Base-by-base conservation (phyloP, 805 yeast species). In the Nakazawaea anatomiae region DNA sequence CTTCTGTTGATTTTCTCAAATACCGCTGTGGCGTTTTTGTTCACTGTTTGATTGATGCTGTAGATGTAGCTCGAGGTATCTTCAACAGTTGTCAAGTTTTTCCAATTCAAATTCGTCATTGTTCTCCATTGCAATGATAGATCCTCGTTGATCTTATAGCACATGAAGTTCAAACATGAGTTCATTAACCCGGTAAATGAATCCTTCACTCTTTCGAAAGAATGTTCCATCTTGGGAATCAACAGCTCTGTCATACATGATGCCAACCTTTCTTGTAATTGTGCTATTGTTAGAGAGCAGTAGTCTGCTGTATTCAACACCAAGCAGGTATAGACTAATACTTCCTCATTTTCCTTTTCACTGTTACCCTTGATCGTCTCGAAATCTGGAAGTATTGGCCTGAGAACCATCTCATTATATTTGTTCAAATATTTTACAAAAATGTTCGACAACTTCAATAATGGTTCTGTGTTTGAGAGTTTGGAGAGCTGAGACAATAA, bases 301-400 rank as follows among this genome's bases (percentile, higher is more conserved):
- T 91, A 94, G 62, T 92, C 96, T 1, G 96, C 89, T 0, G 99
- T 92, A 58, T 89, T 89, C 36, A 92, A 68, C 8, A 90, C 77
- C 61, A 89, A 70, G 31, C 94, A 83, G 1, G 87, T 73, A 53
- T 85, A 79, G 42, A 75, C 76, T 18, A 88, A 69, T 1, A 88
- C 83, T 56, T 87, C 92, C 10, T 76, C 69, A 30, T 80, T 76
- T 31, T 68, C 60, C 39, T 58, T 51, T 1, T 65, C 64, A 27
- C 71, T 68, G 7, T 60, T 63, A 2, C 70, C 66, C 1, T 62
- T 55, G 4, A 50, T 39, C 18, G 63, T 48, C 35, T 58, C 51
- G 39, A 59, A 62, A 49, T 64, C 69, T 1, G 88, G 81, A 32
- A 83, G 53, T 46, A 78, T 63, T 14, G 77, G 76, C 49, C 66